Conservation (phyloP, 2,329 filamentous ascomycete species). For the Kalmusia sp. region DNA sequence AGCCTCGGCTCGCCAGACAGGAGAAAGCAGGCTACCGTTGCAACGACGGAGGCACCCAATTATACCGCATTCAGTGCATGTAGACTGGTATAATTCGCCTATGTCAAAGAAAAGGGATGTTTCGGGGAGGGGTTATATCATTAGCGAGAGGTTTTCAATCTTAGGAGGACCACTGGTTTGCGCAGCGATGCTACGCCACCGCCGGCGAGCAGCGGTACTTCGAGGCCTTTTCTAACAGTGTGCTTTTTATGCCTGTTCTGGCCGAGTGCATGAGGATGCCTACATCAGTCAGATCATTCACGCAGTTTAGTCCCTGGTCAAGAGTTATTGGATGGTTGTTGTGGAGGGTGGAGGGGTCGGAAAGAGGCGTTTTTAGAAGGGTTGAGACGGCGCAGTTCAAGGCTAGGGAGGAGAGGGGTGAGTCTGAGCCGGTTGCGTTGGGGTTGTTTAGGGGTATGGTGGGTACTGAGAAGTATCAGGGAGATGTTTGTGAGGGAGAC, state of each 20-base stretch:
- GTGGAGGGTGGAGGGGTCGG: background rate
- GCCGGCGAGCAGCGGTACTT: background rate
- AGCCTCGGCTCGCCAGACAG: background rate
- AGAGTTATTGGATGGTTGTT: background rate
- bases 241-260: slow-evolving; percentile 1
- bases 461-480: background rate
- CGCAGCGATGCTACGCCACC: background rate
- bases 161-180: background rate
- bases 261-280: background rate
- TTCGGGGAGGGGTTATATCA: background rate
- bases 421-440: too few relatives aligned
- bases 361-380: background rate
- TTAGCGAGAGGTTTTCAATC: background rate
- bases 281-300: background rate
- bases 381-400: background rate
- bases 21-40: background rate
- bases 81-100: background rate
- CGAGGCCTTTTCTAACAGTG: background rate
- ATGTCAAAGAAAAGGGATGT: background rate
- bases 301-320: background rate
- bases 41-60: background rate
- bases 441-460: background rate
- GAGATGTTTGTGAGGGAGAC: background rate
- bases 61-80: background rate
- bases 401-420: background rate